These are phyloP conservation scores for Oryza coarctata DNA, from an alignment of 176 grass and related monocot species.

Conservation along the genomic window DNA sequence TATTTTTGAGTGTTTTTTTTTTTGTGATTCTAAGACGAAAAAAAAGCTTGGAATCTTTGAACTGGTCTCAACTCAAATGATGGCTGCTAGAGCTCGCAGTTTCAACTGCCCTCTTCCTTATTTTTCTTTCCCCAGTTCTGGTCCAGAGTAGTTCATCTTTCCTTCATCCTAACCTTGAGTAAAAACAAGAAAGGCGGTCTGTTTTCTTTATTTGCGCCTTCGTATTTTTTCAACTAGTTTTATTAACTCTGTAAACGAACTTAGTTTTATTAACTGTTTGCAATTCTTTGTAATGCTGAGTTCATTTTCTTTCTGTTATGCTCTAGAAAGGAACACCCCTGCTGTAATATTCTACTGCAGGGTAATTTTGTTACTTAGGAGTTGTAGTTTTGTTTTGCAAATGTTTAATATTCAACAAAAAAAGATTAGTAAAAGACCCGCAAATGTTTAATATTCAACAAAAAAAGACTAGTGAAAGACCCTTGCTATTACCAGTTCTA, in stretches of 20 bases:
- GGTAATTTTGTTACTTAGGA: conserved; percentile 2
- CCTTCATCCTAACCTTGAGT: conserved; percentile 4
- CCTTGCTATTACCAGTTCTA: neutral
- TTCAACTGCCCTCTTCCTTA: conserved; percentile 38
- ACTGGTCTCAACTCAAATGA: conserved; percentile 62
- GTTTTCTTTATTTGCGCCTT: conserved; percentile 20
- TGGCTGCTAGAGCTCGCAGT: conserved; percentile 56
- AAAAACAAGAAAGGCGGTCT: conserved; percentile 21
- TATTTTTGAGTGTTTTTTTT: conserved; percentile 39
- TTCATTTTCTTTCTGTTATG: neutral
- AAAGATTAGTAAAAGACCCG: neutral
- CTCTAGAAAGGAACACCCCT: conserved; percentile 23
- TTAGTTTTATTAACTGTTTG: neutral
- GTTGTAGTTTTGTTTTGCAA: neutral
- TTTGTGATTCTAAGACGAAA: conserved; percentile 41
- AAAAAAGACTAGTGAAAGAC: conserved; percentile 4
- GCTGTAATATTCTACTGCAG: conserved; percentile 17
- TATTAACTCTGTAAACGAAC: neutral
- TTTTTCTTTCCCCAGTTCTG: conserved; percentile 26
- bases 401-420: conserved; percentile 20
- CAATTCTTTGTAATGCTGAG: conserved; percentile 11
- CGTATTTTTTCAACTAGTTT: neutral
- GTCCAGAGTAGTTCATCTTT: conserved; percentile 6
- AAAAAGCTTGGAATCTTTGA: conserved; percentile 62
- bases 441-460: conserved; percentile 17